A percentile compares a stretch with the other conserved stretches of the same genome.
These are phyloP conservation scores for Reticulascus tulasneorum DNA, from an alignment of 2,329 filamentous ascomycete species.

Conservation along the genomic window DNA sequence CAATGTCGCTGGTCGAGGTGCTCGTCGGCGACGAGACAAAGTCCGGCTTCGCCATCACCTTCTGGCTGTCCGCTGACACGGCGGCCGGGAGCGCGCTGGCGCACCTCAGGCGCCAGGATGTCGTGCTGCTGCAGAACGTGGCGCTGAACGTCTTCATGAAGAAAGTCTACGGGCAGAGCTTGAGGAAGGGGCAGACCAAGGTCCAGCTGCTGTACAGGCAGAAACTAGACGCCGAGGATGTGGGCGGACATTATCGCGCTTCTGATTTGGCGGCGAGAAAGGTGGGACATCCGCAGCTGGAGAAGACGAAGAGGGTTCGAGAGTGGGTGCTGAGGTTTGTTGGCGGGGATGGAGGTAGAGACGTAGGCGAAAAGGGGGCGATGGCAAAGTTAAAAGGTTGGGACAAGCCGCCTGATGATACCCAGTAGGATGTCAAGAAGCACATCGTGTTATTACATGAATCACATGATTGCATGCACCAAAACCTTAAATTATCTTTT, in stretches of 20 bases:
- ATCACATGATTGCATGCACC: too few relatives aligned
- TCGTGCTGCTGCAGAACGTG: constrained; percentile 76
- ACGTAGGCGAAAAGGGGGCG: constrained; percentile 10
- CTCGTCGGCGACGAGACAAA: constrained; percentile 82
- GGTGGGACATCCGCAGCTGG: constrained; percentile 45
- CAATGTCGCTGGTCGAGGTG: constrained; percentile 68
- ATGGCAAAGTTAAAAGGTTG: constrained; percentile 21
- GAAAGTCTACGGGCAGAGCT: constrained; percentile 79
- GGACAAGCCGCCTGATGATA: constrained; percentile 38
- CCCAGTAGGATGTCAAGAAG: constrained; percentile 25
- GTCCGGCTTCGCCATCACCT: constrained; percentile 75
- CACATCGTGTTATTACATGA: neutral
- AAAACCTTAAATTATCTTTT: constrained; percentile 5
- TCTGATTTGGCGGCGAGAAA: constrained; percentile 37
- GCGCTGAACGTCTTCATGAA: constrained; percentile 71
- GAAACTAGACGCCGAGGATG: constrained; percentile 46
- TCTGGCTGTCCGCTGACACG: constrained; percentile 63
- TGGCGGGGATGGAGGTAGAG: constrained; percentile 26
- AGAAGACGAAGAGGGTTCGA: constrained; percentile 63
- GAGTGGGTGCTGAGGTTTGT: constrained; percentile 76
- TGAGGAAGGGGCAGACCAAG: constrained; percentile 67
- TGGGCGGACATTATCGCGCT: constrained; percentile 53
- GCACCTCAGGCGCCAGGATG: constrained; percentile 63
- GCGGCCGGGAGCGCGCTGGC: neutral
- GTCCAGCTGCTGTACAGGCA: constrained; percentile 62